Evolutionary conservation across 2,329 filamentous ascomycete genomes (phyloP).

Genomic region (Fusarium incarnatum): DNA sequence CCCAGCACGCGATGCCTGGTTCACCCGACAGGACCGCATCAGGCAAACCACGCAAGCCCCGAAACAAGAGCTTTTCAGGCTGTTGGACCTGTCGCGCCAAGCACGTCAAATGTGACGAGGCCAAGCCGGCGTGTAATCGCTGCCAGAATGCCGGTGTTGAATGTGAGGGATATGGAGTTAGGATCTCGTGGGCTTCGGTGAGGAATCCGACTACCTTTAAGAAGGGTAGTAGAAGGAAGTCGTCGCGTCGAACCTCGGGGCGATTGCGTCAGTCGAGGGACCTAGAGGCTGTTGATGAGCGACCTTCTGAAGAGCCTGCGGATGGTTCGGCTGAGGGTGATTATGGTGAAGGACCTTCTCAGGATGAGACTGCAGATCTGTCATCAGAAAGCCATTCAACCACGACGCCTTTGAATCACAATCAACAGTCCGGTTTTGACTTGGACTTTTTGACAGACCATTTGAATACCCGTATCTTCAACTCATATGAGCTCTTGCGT

Average conservation of each 20-base stretch:
- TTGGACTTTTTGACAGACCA: conserved; percentile 17
- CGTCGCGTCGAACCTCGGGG: conserved; percentile 10
- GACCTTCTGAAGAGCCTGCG: neutral
- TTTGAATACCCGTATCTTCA: conserved; percentile 30
- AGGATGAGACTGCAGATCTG: neutral
- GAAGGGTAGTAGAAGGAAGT: conserved; percentile 12
- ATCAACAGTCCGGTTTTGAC: neutral
- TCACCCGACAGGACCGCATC: conserved; percentile 14
- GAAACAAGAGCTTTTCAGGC: conserved; percentile 45
- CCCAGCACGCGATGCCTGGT: conserved; percentile 21
- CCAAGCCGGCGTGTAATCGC: conserved; percentile 35
- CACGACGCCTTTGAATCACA: neutral
- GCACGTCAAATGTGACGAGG: conserved; percentile 44
- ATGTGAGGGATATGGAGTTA: conserved; percentile 42
- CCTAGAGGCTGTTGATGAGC: neutral
- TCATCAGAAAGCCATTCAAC: neutral
- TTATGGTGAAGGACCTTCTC: rapidly evolving
- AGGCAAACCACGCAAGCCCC: conserved; percentile 36
- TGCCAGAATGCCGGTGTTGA: conserved; percentile 34
- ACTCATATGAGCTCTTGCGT: conserved; percentile 36
- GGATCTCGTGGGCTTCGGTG: conserved; percentile 44
- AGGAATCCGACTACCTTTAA: conserved; percentile 40
- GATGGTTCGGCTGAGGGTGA: neutral
- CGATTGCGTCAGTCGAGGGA: conserved; percentile 6
- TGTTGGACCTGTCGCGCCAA: conserved; percentile 46